A percentile compares a stretch with the other conserved stretches of the same genome.
Conservation (phyloP, 2,329 filamentous ascomycete species). For the Graphilbum sp. region DNA sequence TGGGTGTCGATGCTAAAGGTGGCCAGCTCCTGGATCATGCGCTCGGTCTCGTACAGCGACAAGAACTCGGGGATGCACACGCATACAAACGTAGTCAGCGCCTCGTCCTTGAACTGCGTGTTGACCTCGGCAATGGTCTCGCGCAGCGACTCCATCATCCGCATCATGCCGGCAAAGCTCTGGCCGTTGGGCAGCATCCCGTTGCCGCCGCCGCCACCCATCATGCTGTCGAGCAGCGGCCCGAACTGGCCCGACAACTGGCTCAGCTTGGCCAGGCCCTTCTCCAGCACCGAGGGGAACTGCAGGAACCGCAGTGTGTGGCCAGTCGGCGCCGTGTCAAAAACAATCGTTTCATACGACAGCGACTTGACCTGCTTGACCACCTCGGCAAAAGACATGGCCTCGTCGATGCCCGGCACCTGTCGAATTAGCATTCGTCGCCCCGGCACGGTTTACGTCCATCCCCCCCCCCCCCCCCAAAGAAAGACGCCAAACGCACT, state of each 20-base stretch:
- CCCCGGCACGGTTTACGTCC: too few relatives aligned
- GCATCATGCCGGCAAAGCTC: slow-evolving; percentile 78
- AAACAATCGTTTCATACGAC: slow-evolving; percentile 97
- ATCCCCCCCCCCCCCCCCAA: too few relatives aligned
- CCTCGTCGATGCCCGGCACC: slow-evolving; percentile 97
- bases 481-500: slow-evolving; percentile 32
- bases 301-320: slow-evolving; percentile 97
- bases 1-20: slow-evolving; percentile 93
- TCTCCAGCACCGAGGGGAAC: slow-evolving; percentile 95
- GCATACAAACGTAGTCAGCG: slow-evolving; percentile 92
- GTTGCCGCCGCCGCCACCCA: slow-evolving; percentile 48
- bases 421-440: slow-evolving; percentile 19
- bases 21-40: slow-evolving; percentile 96
- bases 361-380: slow-evolving; percentile 98
- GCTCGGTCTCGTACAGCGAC: slow-evolving; percentile 93
- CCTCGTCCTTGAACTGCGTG: slow-evolving; percentile 92
- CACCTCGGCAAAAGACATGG: slow-evolving; percentile 98
- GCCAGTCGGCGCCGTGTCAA: slow-evolving; percentile 94
- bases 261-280: slow-evolving; percentile 92
- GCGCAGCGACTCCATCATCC: slow-evolving; percentile 85
- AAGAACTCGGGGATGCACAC: slow-evolving; percentile 98
- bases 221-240: slow-evolving; percentile 83
- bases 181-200: slow-evolving; percentile 67
- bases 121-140: slow-evolving; percentile 94
- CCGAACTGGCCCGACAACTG: slow-evolving; percentile 90